Evolutionary conservation across 306 rosid genomes (phyloP).

Genomic region (Trichosanthes truncata): DNA sequence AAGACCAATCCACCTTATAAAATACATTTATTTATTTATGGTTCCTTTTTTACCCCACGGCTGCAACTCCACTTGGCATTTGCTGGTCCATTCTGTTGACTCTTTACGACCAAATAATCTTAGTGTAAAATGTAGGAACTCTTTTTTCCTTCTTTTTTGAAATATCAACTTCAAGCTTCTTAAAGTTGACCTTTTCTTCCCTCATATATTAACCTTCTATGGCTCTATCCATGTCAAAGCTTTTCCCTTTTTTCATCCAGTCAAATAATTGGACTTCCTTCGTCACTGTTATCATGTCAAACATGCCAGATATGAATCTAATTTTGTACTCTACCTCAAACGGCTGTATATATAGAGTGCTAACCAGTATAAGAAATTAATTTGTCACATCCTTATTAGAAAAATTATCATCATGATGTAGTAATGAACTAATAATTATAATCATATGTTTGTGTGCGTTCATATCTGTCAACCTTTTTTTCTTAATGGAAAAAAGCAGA

Average conservation of each 20-base stretch:
- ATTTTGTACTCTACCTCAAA: not conserved
- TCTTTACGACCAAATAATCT: conserved; percentile 1
- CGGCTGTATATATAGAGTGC: not conserved
- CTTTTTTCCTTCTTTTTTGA: not conserved
- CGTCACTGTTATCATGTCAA: not conserved
- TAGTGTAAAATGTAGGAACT: not conserved
- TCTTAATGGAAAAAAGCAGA: too few relatives aligned
- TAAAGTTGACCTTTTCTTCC: not conserved
- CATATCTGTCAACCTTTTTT: not conserved
- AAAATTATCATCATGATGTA: not conserved
- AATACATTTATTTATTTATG: too few relatives aligned
- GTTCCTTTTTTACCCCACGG: not conserved
- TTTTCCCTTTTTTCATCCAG: not conserved
- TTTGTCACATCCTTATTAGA: not conserved
- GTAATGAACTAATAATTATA: not conserved
- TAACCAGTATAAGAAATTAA: not conserved
- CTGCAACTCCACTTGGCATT: conserved; percentile 26
- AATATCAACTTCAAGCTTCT: not conserved
- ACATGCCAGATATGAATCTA: not conserved
- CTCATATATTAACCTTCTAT: not conserved
- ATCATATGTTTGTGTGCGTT: not conserved
- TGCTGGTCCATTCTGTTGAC: not conserved
- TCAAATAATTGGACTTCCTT: not conserved
- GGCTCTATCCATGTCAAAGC: not conserved
- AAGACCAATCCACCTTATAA: conserved; percentile 3